Conservation (phyloP, 2,329 filamentous ascomycete species). For the Fusarium nodosum region DNA sequence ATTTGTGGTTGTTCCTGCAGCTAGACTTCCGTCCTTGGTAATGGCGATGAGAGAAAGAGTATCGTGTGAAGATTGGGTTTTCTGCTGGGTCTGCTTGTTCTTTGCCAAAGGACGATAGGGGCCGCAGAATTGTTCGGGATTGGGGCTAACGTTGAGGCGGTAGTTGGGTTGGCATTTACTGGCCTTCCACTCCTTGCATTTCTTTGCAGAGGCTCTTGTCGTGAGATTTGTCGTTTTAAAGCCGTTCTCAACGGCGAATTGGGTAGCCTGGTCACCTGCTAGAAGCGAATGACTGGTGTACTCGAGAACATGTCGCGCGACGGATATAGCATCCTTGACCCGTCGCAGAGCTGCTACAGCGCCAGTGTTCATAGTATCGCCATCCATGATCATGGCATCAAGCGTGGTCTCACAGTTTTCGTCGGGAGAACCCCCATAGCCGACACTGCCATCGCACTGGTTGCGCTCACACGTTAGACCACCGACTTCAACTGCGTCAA, state of each 20-base stretch:
- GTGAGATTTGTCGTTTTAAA: constrained; percentile 61
- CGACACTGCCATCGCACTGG: constrained; percentile 68
- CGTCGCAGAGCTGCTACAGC: constrained; percentile 66
- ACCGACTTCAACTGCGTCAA: constrained; percentile 67
- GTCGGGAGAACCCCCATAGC: constrained; percentile 68
- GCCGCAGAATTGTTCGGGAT: constrained; percentile 60
- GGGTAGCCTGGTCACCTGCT: constrained; percentile 65
- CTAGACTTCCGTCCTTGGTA: constrained; percentile 60
- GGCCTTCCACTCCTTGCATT: constrained; percentile 60
- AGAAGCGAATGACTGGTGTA: constrained; percentile 66
- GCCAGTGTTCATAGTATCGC: constrained; percentile 65
- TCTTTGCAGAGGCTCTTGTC: constrained; percentile 57
- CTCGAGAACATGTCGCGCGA: constrained; percentile 65
- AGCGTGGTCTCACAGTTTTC: constrained; percentile 70
- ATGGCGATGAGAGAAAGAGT: constrained; percentile 68
- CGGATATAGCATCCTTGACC: constrained; percentile 62
- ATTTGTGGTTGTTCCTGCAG: constrained; percentile 69
- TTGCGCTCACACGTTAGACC: constrained; percentile 65
- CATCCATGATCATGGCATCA: constrained; percentile 72
- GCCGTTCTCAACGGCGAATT: constrained; percentile 67
- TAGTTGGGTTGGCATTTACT: constrained; percentile 66
- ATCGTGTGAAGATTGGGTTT: constrained; percentile 59
- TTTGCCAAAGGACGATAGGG: constrained; percentile 58
- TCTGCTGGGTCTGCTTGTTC: neutral
- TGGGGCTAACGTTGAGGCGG: constrained; percentile 61